A percentile compares a stretch with the other conserved stretches of the same genome.
Conservation (phyloP, 2,329 filamentous ascomycete species). For the Zalaria obscura region DNA sequence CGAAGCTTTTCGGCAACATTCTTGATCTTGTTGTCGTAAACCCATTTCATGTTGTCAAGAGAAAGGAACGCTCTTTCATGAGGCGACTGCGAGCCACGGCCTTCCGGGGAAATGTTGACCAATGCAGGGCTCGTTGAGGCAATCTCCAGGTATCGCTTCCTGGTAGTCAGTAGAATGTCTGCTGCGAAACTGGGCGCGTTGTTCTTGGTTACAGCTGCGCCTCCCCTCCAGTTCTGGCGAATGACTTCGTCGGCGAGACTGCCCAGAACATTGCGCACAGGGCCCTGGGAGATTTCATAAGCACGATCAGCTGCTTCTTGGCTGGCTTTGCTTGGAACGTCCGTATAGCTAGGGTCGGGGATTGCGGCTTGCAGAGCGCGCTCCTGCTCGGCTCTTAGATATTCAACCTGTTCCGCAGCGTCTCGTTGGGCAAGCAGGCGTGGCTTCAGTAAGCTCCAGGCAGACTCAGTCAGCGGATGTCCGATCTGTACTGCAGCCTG, state of each 20-base stretch:
- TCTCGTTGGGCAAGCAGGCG: conserved; percentile 52
- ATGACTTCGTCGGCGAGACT: conserved; percentile 59
- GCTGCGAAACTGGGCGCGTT: conserved; percentile 56
- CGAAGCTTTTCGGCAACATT: conserved; percentile 50
- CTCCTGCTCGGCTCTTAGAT: conserved; percentile 26
- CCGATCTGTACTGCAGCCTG: conserved; percentile 58
- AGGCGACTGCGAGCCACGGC: conserved; percentile 9
- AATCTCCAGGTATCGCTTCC: conserved; percentile 3
- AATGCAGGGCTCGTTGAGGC: background rate
- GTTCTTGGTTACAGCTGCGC: conserved; percentile 47
- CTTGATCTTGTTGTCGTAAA: conserved; percentile 66
- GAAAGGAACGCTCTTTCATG: conserved; percentile 33
- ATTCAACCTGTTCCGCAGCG: conserved; percentile 45
- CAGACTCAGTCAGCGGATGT: conserved; percentile 50
- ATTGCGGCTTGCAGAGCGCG: conserved; percentile 29
- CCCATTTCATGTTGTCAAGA: conserved; percentile 76
- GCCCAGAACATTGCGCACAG: conserved; percentile 50
- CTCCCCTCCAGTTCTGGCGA: conserved; percentile 48
- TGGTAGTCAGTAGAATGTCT: conserved; percentile 44
- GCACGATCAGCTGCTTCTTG: conserved; percentile 51
- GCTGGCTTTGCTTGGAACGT: conserved; percentile 33
- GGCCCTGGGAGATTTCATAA: conserved; percentile 58
- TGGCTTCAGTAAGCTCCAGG: conserved; percentile 56
- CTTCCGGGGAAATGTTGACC: conserved; percentile 20
- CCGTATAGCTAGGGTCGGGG: conserved; percentile 31